A percentile compares a stretch with the other conserved stretches of the same genome.
phyloP scores from a whole-genome alignment of 2,329 filamentous ascomycete species.

The Ophiostoma novo-ulmi region DNA sequence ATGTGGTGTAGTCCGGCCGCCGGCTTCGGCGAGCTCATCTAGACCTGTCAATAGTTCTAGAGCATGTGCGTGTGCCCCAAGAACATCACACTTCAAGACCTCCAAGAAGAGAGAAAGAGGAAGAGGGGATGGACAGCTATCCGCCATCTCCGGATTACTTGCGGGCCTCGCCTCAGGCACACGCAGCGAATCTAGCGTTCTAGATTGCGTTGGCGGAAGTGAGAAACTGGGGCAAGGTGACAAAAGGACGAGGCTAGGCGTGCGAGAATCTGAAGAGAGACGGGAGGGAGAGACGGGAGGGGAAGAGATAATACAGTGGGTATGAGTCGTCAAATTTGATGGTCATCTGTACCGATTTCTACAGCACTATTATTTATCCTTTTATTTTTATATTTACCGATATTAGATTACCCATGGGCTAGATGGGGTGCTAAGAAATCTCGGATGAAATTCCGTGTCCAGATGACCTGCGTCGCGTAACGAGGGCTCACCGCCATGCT shows the following conservation, averaged over 20 bases:
- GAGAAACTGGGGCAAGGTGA: slow-evolving; percentile 11
- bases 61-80: not conserved
- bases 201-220: slow-evolving; percentile 8
- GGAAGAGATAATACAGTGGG: not conserved
- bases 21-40: slow-evolving; percentile 2
- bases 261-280: not conserved
- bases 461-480: slow-evolving; percentile 12
- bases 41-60: not conserved
- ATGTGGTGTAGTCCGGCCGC: not conserved
- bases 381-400: not conserved
- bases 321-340: slow-evolving; percentile 3
- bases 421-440: not conserved
- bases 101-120: not conserved
- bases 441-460: slow-evolving; percentile 13
- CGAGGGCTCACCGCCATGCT: slow-evolving; percentile 10
- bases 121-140: slow-evolving; percentile 8
- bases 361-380: not conserved
- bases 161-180: slow-evolving; percentile 10
- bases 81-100: not conserved
- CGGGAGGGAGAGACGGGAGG: not conserved
- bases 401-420: not conserved
- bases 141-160: slow-evolving; percentile 16
- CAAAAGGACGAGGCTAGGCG: slow-evolving; percentile 9
- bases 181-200: slow-evolving; percentile 8
- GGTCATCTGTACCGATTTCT: slow-evolving; percentile 7